Conservation (phyloP, 2,329 filamentous ascomycete genomes). For the Sordariomycetes sp. region DNA sequence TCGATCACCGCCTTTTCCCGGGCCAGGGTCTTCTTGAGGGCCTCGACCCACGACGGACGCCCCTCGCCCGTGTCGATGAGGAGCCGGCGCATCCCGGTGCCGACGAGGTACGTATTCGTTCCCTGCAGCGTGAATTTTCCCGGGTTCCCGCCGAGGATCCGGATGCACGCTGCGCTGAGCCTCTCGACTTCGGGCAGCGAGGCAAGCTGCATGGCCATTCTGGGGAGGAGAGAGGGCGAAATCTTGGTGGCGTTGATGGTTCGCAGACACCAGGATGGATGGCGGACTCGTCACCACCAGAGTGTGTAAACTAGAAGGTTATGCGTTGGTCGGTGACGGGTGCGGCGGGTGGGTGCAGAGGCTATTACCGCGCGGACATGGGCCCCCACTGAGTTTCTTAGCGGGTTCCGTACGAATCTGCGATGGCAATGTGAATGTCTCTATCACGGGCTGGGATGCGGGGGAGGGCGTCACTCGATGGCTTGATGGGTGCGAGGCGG, state of each 20-base stretch:
- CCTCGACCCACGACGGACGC: constrained; percentile 55
- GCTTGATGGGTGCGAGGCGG: neutral
- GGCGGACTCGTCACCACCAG: neutral
- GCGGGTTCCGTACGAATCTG: too few species aligned
- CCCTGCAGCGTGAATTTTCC: constrained; percentile 66
- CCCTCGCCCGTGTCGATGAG: constrained; percentile 89
- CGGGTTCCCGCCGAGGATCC: constrained; percentile 84
- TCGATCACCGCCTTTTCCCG: constrained; percentile 56
- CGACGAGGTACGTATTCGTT: constrained; percentile 91
- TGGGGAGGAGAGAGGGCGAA: neutral
- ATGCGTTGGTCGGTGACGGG: too few species aligned
- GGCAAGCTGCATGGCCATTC: constrained; percentile 50
- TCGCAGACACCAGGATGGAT: neutral
- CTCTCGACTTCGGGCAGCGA: constrained; percentile 62
- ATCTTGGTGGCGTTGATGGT: neutral
- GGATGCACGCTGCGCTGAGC: constrained; percentile 63
- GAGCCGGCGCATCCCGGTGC: constrained; percentile 57
- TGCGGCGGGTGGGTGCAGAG: too few species aligned
- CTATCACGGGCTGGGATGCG: too few species aligned
- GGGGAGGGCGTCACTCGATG: neutral
- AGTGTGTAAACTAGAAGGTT: neutral
- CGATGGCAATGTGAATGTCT: too few species aligned
- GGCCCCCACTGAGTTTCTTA: too few species aligned
- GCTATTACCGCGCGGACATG: too few species aligned
- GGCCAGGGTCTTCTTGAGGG: constrained; percentile 49